Conservation (phyloP, 1,284 basidiomycete species). For the Pulveroboletus sp. region DNA sequence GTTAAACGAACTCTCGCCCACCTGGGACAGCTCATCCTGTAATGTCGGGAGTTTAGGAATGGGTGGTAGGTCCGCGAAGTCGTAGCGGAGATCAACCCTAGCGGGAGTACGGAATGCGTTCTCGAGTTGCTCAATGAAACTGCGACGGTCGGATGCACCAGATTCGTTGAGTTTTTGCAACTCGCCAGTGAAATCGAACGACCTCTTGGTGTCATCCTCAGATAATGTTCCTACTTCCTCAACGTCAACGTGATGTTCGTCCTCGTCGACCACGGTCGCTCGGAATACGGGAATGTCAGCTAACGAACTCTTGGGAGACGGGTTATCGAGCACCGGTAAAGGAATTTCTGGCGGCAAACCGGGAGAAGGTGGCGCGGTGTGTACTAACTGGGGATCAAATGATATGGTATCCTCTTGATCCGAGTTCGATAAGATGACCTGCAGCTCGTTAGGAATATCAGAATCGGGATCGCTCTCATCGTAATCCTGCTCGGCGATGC, state of each 20-base stretch:
- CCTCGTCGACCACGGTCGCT: slow-evolving; percentile 45
- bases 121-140: slow-evolving; percentile 83
- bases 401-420: slow-evolving; percentile 47
- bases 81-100: slow-evolving; percentile 57
- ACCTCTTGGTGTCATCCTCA: slow-evolving; percentile 71
- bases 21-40: slow-evolving; percentile 30
- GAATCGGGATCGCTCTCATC: slow-evolving; percentile 65
- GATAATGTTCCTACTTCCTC: slow-evolving; percentile 44
- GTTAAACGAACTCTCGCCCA: slow-evolving; percentile 25
- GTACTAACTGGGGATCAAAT: slow-evolving; percentile 28
- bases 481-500: slow-evolving; percentile 43
- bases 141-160: slow-evolving; percentile 64
- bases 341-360: slow-evolving; percentile 45
- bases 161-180: slow-evolving; percentile 68
- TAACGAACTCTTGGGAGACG: slow-evolving; percentile 21
- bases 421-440: slow-evolving; percentile 57
- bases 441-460: slow-evolving; percentile 75
- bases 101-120: slow-evolving; percentile 75
- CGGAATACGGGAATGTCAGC: slow-evolving; percentile 45
- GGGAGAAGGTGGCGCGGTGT: slow-evolving; percentile 37
- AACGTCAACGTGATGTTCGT: slow-evolving; percentile 46
- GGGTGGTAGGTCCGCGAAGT: slow-evolving; percentile 51
- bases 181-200: slow-evolving; percentile 87
- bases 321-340: slow-evolving; percentile 33
- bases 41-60: slow-evolving; percentile 28